Evolutionary conservation across 2,329 filamentous ascomycete species (phyloP).

Genomic region (Talaromyces sp.): DNA sequence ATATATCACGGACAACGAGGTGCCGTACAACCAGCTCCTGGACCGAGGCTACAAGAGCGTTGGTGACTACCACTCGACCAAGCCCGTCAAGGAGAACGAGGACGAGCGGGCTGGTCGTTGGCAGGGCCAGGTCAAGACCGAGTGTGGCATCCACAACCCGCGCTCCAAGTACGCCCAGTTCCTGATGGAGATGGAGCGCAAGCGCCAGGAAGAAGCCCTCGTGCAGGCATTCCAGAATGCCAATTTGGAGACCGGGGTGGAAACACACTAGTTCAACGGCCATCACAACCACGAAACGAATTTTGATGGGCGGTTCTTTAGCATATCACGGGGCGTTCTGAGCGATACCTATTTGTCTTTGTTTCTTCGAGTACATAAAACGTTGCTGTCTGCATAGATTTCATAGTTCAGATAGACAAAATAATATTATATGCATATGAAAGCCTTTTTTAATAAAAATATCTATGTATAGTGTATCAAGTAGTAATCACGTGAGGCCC

Average conservation of each 20-base stretch:
- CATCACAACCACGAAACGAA: background rate
- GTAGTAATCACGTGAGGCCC: background rate
- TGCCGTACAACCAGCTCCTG: conserved; percentile 89
- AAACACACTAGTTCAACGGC: background rate
- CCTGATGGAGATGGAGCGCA: conserved; percentile 66
- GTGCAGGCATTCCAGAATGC: conserved; percentile 37
- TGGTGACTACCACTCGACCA: conserved; percentile 97
- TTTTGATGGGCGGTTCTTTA: background rate
- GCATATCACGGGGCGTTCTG: background rate
- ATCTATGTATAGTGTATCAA: too few species aligned
- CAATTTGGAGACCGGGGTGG: conserved; percentile 17
- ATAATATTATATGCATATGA: background rate
- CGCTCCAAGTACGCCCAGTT: conserved; percentile 88
- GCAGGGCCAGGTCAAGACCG: conserved; percentile 94
- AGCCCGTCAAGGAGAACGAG: conserved; percentile 82
- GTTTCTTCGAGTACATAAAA: background rate
- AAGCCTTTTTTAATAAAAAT: too few species aligned
- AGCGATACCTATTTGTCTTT: background rate
- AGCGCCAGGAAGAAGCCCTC: conserved; percentile 57
- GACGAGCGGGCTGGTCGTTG: conserved; percentile 94
- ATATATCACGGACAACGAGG: conserved; percentile 79
- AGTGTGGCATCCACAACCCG: conserved; percentile 99
- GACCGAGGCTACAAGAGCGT: conserved; percentile 97
- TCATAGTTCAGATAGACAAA: background rate
- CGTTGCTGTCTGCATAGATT: background rate